Conservation (phyloP, 2,329 filamentous ascomycete species). For the Daldinia eschscholtzii region DNA sequence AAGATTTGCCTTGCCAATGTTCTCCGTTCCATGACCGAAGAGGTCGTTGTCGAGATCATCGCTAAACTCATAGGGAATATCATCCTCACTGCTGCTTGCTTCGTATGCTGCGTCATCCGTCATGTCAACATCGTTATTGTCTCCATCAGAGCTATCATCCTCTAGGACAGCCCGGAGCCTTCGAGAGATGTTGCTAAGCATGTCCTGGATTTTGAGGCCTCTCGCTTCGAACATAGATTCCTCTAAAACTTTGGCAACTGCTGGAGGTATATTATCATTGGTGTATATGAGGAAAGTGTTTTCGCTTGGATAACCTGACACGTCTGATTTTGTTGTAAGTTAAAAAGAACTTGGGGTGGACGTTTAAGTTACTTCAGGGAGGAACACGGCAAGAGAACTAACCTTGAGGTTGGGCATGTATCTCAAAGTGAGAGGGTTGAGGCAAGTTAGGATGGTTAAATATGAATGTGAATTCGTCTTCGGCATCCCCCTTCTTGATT, state of each 20-base stretch:
- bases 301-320: constrained; percentile 43
- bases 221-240: constrained; percentile 39
- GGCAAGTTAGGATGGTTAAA: constrained; percentile 55
- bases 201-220: constrained; percentile 43
- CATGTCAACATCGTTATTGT: constrained; percentile 42
- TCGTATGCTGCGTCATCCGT: constrained; percentile 51
- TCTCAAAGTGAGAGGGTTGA: constrained; percentile 48
- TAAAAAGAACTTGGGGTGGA: not conserved
- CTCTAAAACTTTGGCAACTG: constrained; percentile 43
- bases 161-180: constrained; percentile 49
- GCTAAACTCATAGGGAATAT: constrained; percentile 46
- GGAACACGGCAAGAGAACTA: constrained; percentile 20
- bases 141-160: not conserved
- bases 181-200: constrained; percentile 50
- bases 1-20: constrained; percentile 33
- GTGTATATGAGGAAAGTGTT: constrained; percentile 48
- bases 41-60: constrained; percentile 52
- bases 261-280: constrained; percentile 39
- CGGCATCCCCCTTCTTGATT: constrained; percentile 73
- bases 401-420: constrained; percentile 57
- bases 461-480: constrained; percentile 77
- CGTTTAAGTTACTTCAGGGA: not conserved
- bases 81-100: constrained; percentile 44
- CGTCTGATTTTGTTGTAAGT: constrained; percentile 34
- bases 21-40: constrained; percentile 45